Evolutionary conservation across 768 basidiomycete genomes (phyloP).

Genomic region (Lentinus tigrinus): DNA sequence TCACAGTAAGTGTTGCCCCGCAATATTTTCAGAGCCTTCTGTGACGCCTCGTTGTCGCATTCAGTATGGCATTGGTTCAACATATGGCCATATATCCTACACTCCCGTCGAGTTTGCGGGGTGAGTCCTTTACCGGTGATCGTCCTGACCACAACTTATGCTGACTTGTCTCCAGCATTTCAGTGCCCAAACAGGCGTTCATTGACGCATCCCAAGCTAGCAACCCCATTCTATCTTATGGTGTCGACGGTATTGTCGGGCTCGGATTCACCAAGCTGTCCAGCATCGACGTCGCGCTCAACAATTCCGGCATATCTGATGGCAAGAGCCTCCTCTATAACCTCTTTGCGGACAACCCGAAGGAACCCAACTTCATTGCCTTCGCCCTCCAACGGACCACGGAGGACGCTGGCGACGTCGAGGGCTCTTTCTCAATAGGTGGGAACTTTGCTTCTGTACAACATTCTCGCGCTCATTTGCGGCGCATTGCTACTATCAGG

Average conservation of each 20-base stretch:
- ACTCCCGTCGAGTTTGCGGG: slow-evolving; percentile 68
- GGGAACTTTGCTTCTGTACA: slow-evolving; percentile 9
- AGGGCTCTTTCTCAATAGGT: slow-evolving; percentile 77
- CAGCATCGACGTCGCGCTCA: slow-evolving; percentile 52
- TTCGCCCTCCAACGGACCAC: slow-evolving; percentile 67
- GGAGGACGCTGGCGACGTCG: slow-evolving; percentile 50
- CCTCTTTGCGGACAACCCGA: slow-evolving; percentile 65
- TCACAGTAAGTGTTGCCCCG: slow-evolving; percentile 49
- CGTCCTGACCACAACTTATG: background rate
- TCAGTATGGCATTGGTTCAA: slow-evolving; percentile 84
- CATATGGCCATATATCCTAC: slow-evolving; percentile 60
- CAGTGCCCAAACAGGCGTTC: slow-evolving; percentile 67
- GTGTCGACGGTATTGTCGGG: slow-evolving; percentile 70
- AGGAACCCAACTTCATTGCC: slow-evolving; percentile 77
- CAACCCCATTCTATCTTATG: slow-evolving; percentile 74
- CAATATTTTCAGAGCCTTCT: background rate
- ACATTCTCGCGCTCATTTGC: background rate
- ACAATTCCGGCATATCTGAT: slow-evolving; percentile 59
- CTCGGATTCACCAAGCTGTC: slow-evolving; percentile 81
- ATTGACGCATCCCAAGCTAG: slow-evolving; percentile 61
- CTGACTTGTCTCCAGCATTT: slow-evolving; percentile 42
- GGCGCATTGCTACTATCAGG: slow-evolving; percentile 37
- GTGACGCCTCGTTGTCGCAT: background rate
- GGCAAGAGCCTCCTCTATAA: slow-evolving; percentile 78
- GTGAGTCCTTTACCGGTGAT: slow-evolving; percentile 38